Conservation (phyloP, 202 grass and related monocot genomes). For the Dendrocalamus latiflorus region DNA sequence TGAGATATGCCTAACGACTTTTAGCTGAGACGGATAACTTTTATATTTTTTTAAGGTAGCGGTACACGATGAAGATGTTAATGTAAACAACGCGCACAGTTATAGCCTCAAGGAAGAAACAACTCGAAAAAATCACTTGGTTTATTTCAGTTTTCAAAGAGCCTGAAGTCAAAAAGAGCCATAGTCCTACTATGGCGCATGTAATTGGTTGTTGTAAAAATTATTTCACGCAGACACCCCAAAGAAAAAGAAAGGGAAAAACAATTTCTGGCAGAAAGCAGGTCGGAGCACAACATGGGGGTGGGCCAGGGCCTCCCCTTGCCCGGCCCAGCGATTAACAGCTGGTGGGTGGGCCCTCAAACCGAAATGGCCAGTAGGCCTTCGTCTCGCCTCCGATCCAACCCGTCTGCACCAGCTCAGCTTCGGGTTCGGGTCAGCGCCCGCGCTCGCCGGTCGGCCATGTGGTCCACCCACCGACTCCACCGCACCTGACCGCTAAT, state of each 20-base stretch:
- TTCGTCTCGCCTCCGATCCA: neutral
- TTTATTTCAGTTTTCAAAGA: no score
- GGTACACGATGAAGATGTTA: no score
- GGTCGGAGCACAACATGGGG: neutral
- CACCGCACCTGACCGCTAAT: neutral
- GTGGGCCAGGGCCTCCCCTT: neutral
- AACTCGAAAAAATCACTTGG: no score
- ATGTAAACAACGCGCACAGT: no score
- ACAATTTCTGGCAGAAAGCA: neutral
- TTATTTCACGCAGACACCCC: neutral
- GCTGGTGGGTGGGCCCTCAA: neutral
- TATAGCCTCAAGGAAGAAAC: no score
- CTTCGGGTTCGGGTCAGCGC: no score
- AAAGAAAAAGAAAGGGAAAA: neutral
- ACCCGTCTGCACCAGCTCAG: neutral
- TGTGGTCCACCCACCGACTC: neutral
- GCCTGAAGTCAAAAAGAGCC: no score
- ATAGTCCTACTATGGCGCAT: no score
- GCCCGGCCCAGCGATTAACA: neutral
- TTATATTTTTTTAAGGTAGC: no score
- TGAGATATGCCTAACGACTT: no score
- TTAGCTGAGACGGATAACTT: no score
- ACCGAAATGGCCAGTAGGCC: neutral
- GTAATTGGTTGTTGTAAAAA: neutral
- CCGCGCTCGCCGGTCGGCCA: constrained; percentile 17